These are phyloP conservation scores for Syzygium aqueum DNA, from an alignment of 345 rosid genomes.

Conservation along the genomic window DNA sequence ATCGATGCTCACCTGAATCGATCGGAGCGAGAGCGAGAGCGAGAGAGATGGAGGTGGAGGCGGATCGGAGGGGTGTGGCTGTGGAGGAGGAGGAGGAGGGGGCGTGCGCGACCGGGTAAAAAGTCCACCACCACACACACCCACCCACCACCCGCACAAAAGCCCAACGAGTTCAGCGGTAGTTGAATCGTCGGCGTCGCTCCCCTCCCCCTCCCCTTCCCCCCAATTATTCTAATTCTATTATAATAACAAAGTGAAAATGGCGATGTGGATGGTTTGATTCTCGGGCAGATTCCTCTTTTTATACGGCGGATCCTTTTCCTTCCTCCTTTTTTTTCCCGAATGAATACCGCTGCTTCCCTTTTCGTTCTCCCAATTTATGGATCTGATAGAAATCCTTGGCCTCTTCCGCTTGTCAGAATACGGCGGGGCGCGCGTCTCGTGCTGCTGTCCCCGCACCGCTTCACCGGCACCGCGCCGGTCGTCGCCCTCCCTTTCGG, in stretches of 20 bases:
- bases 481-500: no score
- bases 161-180: constrained; percentile 2
- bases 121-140: constrained; percentile 12
- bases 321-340: background rate
- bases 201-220: no score
- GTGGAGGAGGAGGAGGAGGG: background rate
- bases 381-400: no score
- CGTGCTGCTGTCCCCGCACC: background rate
- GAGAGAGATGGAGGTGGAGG: background rate
- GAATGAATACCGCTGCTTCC: background rate
- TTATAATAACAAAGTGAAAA: background rate
- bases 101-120: constrained; percentile 3
- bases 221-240: no score
- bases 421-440: background rate
- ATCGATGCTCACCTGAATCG: background rate
- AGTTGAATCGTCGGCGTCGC: constrained; percentile 35
- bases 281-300: rapidly evolving
- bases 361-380: no score
- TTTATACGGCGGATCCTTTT: background rate
- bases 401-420: background rate
- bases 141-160: no score
- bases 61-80: background rate
- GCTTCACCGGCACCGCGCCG: background rate
- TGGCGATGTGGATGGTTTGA: background rate
- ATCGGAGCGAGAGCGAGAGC: background rate